Base-by-base conservation (phyloP, 306 rosid genomes). In the Vicia faba region DNA sequence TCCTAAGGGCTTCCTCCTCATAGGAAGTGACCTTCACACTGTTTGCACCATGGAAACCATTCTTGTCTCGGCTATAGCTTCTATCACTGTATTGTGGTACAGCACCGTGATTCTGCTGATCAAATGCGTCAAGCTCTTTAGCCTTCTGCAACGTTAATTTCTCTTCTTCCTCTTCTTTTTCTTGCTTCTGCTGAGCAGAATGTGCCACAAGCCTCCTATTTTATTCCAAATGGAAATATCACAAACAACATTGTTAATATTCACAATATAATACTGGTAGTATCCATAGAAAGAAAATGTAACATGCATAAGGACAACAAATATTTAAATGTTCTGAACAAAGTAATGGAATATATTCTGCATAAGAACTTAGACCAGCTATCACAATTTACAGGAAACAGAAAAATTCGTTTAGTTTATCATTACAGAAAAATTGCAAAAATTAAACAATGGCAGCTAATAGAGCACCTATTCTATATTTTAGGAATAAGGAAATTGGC, bases 1-100 rank as follows among this genome's bases (percentile, higher is more conserved):
- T 93, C 68, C 99, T 84, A 29, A 93, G 97, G 11, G 99, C 97
- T 82, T 93, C 99, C 77, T 90, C 99, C 76, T 93, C 97, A 54
- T 77, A 93, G n/a, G 99, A 90, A n/a, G 99, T 93, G 49, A 78
- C 96, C 84, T 88, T 93, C 68, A 93, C 99, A 80, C 97, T 93
- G 68, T 93, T 93, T 55, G 99, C 99, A 55, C 99, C 99, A 23
- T 93, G 99, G 76, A 93, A 93, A 19, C 89, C 96, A 55, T 80
- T 85, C 75, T 93, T 93, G 45, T 84, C 99, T 7, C 57, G 86
- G 83, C 77, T 80, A 58, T 82, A 85, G 80, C 76, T 88, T 79
- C 89, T 75, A 66, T 86, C 97, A 28, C 81, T 90, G 79, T 86
- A 85, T 51, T 89, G 97, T 8, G 99, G 99, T 11, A 90, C 77